Percentiles rank a stretch among this genome's conserved stretches.
These are phyloP conservation scores for Tubosaeta brunneosetosa DNA, from an alignment of 768 basidiomycete species.

Conservation along the genomic window DNA sequence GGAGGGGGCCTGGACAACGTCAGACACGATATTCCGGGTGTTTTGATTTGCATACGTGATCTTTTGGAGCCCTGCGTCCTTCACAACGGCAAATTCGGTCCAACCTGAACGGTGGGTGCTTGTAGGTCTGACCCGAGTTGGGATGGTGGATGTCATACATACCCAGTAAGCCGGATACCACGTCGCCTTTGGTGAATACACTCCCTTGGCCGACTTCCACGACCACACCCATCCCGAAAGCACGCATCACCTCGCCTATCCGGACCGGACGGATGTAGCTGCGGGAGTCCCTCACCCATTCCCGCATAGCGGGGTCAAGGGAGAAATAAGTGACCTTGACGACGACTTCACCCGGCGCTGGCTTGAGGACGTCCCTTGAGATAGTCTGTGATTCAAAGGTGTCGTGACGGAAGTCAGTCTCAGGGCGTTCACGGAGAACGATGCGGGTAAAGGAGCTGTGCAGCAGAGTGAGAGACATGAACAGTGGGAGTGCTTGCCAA, in stretches of 20 bases:
- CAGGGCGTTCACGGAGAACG: constrained; percentile 73
- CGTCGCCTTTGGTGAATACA: constrained; percentile 58
- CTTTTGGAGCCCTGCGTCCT: constrained; percentile 47
- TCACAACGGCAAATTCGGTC: constrained; percentile 67
- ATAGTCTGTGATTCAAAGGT: constrained; percentile 66
- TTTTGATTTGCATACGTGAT: constrained; percentile 50
- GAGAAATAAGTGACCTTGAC: constrained; percentile 78
- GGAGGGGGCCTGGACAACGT: constrained; percentile 42
- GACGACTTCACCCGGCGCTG: constrained; percentile 52
- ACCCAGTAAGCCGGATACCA: constrained; percentile 64
- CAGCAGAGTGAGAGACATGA: constrained; percentile 11
- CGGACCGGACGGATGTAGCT: constrained; percentile 69
- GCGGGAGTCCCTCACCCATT: constrained; percentile 69
- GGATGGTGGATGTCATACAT: constrained; percentile 16
- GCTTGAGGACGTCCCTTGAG: constrained; percentile 48
- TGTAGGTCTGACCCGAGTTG: not conserved
- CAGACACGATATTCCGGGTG: not conserved
- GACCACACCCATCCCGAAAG: constrained; percentile 61
- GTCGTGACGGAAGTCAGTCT: constrained; percentile 57
- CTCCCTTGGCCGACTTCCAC: constrained; percentile 52
- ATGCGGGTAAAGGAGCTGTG: constrained; percentile 52
- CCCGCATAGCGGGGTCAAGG: constrained; percentile 87
- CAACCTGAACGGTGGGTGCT: constrained; percentile 46
- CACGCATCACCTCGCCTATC: constrained; percentile 79
- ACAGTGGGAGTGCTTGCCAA: not conserved